Conservation (phyloP, 2,329 filamentous ascomycete species). For the Zymoseptoria crescenta region DNA sequence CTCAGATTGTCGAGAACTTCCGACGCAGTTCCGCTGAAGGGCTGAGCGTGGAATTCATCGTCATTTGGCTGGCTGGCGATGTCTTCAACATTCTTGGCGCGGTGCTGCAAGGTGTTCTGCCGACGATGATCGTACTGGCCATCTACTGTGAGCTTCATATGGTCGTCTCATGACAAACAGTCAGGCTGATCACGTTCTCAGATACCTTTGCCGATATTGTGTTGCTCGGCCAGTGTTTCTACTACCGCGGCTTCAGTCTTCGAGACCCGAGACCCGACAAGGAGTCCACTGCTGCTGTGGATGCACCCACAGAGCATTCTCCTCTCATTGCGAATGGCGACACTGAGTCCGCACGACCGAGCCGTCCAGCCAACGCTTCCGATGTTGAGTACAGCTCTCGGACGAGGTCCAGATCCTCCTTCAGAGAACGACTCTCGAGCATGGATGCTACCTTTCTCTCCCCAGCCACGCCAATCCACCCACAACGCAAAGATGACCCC, state of each 20-base stretch:
- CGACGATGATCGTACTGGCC: conserved; percentile 64
- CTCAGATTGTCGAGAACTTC: conserved; percentile 95
- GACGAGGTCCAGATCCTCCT: conserved; percentile 30
- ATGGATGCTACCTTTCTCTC: conserved; percentile 64
- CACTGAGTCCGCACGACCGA: not conserved
- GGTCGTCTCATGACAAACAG: not conserved
- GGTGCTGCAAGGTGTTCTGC: conserved; percentile 79
- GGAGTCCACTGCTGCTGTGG: conserved; percentile 15
- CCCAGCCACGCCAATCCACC: conserved; percentile 71
- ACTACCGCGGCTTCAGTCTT: conserved; percentile 83
- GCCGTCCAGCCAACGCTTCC: conserved; percentile 14
- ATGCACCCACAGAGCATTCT: conserved; percentile 27
- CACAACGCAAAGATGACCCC: conserved; percentile 34
- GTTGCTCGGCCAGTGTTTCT: conserved; percentile 82
- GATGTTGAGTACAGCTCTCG: conserved; percentile 22
- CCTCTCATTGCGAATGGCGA: conserved; percentile 23
- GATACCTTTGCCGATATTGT: conserved; percentile 85
- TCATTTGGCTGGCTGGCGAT: conserved; percentile 87
- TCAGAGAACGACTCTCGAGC: conserved; percentile 45
- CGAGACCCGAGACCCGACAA: conserved; percentile 55
- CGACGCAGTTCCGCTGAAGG: conserved; percentile 76
- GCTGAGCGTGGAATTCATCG: conserved; percentile 81
- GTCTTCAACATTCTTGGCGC: conserved; percentile 96
- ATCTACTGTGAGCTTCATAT: conserved; percentile 16
- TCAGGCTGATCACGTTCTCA: conserved; percentile 31